Evolutionary conservation across 768 basidiomycete species (phyloP), one percentile per base, ranked within the genome.

Genomic region (Mycena crocata): DNA sequence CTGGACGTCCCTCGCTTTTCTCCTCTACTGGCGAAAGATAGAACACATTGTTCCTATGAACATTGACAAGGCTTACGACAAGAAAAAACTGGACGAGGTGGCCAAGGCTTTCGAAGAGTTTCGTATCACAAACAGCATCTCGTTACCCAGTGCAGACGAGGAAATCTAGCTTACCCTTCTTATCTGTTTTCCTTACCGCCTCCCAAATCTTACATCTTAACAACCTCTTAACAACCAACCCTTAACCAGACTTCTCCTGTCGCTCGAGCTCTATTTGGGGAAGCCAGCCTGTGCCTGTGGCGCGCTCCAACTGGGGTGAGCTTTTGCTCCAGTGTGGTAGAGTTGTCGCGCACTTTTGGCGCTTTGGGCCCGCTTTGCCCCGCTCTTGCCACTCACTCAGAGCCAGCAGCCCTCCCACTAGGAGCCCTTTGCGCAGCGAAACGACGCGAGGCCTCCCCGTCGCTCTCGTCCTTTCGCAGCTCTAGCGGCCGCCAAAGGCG

Each of bases 41-140:
- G 52, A 55, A 19, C 52, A 55, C n/a, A 55, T 55, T 15, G 24
- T 55, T 4, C 52, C 52, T 8, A 50, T 50, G 49, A 50, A 50
- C 30, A n/a, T 50, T 19, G 49, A 31, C 7, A 50, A 50, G 15
- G 49, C 49, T 4, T 50, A 50, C 31, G 21, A 50, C 30, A 34
- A 32, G 31, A 21, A 31, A 4, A 50, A 50, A n/a, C 31, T 50
- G 2, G 30, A 30, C 6, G 49, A 50, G 26, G 49, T 50, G 14
- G 49, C 49, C 30, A 34, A 50, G 28, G 49, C 49, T 21, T 50
- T 50, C 31, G 49, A 50, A 32, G 8, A 14, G 2, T 50, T 50
- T 31, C 49, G 49, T 50, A 34, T 50, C 31, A 12, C 49, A 6
- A 21, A 45, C 14, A n/a, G 26, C 21, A 17, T 45, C 6, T 5